Percentiles rank a stretch among this genome's conserved stretches.
Conservation (phyloP, 306 rosid genomes). For the Castanea mollissima region DNA sequence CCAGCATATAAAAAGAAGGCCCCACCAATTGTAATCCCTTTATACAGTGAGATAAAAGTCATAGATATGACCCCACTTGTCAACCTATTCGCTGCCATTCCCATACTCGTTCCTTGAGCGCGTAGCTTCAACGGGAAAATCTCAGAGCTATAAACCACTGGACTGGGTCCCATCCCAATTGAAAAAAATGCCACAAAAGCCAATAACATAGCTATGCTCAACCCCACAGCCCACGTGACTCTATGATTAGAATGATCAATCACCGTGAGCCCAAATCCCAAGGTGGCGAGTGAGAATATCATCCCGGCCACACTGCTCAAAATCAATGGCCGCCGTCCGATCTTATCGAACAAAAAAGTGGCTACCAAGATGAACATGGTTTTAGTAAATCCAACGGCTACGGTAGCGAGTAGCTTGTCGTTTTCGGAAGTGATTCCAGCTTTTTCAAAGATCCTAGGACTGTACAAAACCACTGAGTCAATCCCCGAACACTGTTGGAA, state of each 20-base stretch:
- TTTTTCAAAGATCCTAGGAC: slow-evolving; percentile 61
- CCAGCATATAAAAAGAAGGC: slow-evolving; percentile 61
- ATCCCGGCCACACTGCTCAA: slow-evolving; percentile 56
- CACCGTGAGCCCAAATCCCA: slow-evolving; percentile 45
- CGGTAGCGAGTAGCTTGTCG: slow-evolving; percentile 44
- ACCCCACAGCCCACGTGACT: slow-evolving; percentile 53
- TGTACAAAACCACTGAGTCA: slow-evolving; percentile 76
- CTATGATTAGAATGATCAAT: slow-evolving; percentile 13
- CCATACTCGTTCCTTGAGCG: slow-evolving; percentile 71
- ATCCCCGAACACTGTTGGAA: slow-evolving; percentile 75
- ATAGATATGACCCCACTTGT: slow-evolving; percentile 60
- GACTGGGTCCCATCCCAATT: slow-evolving; percentile 78
- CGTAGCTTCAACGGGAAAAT: slow-evolving; percentile 71
- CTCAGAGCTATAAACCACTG: slow-evolving; percentile 77
- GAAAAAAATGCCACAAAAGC: slow-evolving; percentile 62
- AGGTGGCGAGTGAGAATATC: slow-evolving; percentile 39
- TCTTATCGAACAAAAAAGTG: slow-evolving; percentile 53
- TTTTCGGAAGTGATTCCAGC: slow-evolving; percentile 48
- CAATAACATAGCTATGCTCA: slow-evolving; percentile 41
- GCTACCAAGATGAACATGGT: slow-evolving; percentile 66
- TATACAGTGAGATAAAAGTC: slow-evolving; percentile 61
- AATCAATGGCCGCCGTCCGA: slow-evolving; percentile 73
- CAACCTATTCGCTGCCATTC: slow-evolving; percentile 50
- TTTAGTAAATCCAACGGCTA: slow-evolving; percentile 71
- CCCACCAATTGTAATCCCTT: slow-evolving; percentile 61